Base-by-base conservation (phyloP, 2,329 filamentous ascomycete genomes). In the Ophiognomonia clavigignenti-juglandacearum region DNA sequence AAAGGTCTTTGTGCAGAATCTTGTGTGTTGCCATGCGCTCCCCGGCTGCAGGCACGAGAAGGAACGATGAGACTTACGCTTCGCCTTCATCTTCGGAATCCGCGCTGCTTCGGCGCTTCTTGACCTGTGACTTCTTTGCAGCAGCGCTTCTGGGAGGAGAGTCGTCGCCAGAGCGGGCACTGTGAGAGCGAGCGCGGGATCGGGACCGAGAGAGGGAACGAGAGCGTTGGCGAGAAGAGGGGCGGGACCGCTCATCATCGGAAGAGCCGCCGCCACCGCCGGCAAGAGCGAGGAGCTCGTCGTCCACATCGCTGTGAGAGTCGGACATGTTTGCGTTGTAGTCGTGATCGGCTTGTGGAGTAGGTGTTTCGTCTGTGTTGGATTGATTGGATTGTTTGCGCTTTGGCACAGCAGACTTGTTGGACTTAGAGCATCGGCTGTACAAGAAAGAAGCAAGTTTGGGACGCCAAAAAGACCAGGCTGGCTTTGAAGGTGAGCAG, bases 281-380 rank as follows among this genome's bases (percentile, higher is more conserved):
- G 45, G 91, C 93, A 55, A 97, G 83, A 61, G 88, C 91, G 55
- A 97, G 85, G 56, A 97, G 83, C 72, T 96, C 92, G 59, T 92
- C 90, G 64, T 97, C 92, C 56, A 96, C 79, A 14, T 51, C 49
- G 26, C 27, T 31, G 24, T 39, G 43, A 23, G 41, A 45, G 62
- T 92, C 88, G 47, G 88, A 86, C 90, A 96, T 95, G 60, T 55
- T 76, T 52, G 48, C n/a, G 22, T 31, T 39, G 26, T 36, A 13
- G 23, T 18, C 54, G 37, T 26, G 32, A 31, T 18, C 19, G 19
- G 8, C 4, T 39, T 11, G n/a, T 13, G 26, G 3, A 22, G 29
- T 13, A 24, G 13, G 24, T 11, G 29, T 23, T 18, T n/a, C 13
- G 16, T 22, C 18, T 16, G 39, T 11, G 29, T 9, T 39, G 4